A percentile compares a stretch with the other conserved stretches of the same genome.
Evolutionary conservation across 192 early-diverging fungal genomes (phyloP).

Genomic region (Geranomyces michiganensis): DNA sequence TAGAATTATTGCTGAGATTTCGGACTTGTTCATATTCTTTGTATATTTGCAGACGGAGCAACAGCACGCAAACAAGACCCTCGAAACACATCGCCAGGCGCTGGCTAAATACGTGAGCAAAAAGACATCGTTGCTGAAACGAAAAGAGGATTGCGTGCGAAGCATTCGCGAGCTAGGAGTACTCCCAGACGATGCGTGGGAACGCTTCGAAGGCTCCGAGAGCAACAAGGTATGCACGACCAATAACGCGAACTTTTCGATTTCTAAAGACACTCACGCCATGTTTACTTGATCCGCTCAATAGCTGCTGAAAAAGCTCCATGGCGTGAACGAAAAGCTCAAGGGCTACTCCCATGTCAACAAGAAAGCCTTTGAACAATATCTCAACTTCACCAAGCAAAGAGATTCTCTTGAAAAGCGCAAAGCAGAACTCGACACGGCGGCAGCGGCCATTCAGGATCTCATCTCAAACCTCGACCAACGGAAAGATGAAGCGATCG

Average conservation of each 20-base stretch:
- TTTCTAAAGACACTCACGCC: slow-evolving; percentile 2
- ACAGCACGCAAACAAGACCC: slow-evolving; percentile 44
- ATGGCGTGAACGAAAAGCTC: slow-evolving; percentile 81
- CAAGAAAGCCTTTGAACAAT: slow-evolving; percentile 99
- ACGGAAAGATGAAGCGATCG: slow-evolving; percentile 96
- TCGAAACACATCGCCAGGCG: slow-evolving; percentile 61
- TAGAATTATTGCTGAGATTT: too few species aligned
- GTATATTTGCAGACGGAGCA: slow-evolving; percentile 48
- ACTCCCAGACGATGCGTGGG: slow-evolving; percentile 89
- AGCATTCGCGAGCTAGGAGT: slow-evolving; percentile 95
- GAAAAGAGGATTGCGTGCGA: slow-evolving; percentile 83
- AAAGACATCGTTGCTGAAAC: slow-evolving; percentile 65
- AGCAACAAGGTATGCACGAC: slow-evolving; percentile 52
- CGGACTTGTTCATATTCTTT: neutral
- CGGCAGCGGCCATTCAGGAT: slow-evolving; percentile 78
- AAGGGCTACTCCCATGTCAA: slow-evolving; percentile 94
- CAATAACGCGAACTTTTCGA: slow-evolving; percentile 12
- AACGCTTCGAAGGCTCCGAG: slow-evolving; percentile 57
- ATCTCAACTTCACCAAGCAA: slow-evolving; percentile 89
- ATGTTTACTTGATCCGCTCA: neutral
- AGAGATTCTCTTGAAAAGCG: slow-evolving; percentile 78
- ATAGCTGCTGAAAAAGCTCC: slow-evolving; percentile 51
- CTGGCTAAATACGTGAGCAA: slow-evolving; percentile 76
- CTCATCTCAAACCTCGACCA: slow-evolving; percentile 90
- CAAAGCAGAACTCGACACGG: slow-evolving; percentile 87